phyloP scores from a whole-genome alignment of 1,284 basidiomycete species.

The Papiliotrema fonsecae region DNA sequence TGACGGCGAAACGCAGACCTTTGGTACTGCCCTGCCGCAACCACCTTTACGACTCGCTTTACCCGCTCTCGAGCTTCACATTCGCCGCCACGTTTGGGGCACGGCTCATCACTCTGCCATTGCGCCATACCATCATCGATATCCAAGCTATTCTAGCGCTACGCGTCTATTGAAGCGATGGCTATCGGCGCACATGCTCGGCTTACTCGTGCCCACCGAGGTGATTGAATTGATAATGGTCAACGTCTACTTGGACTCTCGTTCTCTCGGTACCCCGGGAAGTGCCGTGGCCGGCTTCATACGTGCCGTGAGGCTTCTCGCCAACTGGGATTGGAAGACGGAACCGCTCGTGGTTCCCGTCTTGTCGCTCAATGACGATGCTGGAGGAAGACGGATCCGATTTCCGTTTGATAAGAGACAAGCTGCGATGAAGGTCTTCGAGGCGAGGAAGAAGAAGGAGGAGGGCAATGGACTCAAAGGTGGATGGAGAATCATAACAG shows the following conservation, averaged over 20 bases:
- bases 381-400: conserved; percentile 20
- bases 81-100: conserved; percentile 65
- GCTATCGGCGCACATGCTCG: conserved; percentile 84
- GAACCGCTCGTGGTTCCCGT: conserved; percentile 54
- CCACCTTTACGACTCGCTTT: conserved; percentile 50
- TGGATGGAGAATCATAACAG: conserved; percentile 79
- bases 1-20: conserved; percentile 42
- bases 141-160: conserved; percentile 74
- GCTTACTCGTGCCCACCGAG: conserved; percentile 55
- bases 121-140: conserved; percentile 71
- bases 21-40: conserved; percentile 37
- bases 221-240: conserved; percentile 81
- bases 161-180: conserved; percentile 87
- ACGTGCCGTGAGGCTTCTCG: conserved; percentile 66
- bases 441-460: conserved; percentile 43
- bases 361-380: conserved; percentile 42
- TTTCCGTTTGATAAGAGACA: conserved; percentile 54
- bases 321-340: conserved; percentile 71
- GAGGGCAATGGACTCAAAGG: conserved; percentile 46
- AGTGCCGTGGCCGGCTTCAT: conserved; percentile 67
- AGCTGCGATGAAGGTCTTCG: conserved; percentile 56
- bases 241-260: conserved; percentile 51
- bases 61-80: conserved; percentile 63
- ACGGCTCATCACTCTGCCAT: conserved; percentile 84
- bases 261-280: conserved; percentile 44